Base-by-base conservation (phyloP, 768 basidiomycete species). In the Mycena indigotica region DNA sequence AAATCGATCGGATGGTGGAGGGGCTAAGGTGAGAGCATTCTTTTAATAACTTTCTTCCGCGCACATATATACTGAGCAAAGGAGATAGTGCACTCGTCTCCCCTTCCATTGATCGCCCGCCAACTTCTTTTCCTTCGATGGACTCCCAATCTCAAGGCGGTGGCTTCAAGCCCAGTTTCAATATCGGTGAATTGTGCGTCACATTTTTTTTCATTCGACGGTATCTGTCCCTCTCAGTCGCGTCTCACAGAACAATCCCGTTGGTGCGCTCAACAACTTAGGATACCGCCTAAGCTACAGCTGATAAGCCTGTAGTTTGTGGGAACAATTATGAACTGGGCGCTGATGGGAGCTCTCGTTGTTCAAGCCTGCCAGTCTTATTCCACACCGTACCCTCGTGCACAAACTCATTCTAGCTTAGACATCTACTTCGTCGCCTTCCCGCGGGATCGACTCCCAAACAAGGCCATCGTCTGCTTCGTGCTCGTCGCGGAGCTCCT, bases 361-460 rank as follows among this genome's bases (percentile, higher is more conserved):
- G 50, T 51, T 5, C 50, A 51, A 51, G 28, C 23, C 13, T 51
- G 50, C 35, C 10, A 28, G 50, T 51, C 29, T 21, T 23, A 12
- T 30, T 21, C 25, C 25, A 25, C 48, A 10, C 25, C 24, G 12
- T 28, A 23, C 12, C 41, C 41, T 45, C 41, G 8, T 45, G 15
- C 21, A 28, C 25, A 8, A 48, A 24, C 10, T 5, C 25, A 12
- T 12, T 21, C 25, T n/a, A 24, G n/a, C 5, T 28, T 13, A 62
- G 61, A 52, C 45, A 16, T 62, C 3, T 62, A 58, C 79, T 81
- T 23, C 72, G 73, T 54, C 71, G 72, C 65, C 69, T 72, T 48
- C 74, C 79, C 62, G 6, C 56, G 57, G 15, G 66, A 69, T 32
- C 48, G 55, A 3, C 21, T 5, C 2, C 17, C 55, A 15, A 55